Conservation (phyloP, 768 basidiomycete genomes). For the Chiua virens region DNA sequence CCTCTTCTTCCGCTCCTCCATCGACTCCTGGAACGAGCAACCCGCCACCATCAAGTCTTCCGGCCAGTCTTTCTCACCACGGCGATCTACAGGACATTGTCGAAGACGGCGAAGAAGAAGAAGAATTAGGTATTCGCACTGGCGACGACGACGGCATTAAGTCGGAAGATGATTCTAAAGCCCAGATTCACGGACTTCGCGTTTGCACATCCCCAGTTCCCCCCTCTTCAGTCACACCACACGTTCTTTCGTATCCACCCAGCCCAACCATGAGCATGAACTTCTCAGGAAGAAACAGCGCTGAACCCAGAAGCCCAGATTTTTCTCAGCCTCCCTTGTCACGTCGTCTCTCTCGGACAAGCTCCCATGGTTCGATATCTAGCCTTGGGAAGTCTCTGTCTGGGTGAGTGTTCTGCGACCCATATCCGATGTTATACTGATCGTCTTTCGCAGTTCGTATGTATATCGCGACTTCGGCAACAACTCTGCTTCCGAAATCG, state of each 20-base stretch:
- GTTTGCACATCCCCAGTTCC: conserved; percentile 48
- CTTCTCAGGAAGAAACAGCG: conserved; percentile 21
- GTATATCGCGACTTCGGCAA: conserved; percentile 14
- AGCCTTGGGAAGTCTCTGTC: conserved; percentile 27
- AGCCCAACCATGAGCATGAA: conserved; percentile 18
- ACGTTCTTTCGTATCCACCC: conserved; percentile 24
- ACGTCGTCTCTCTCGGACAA: conserved; percentile 24
- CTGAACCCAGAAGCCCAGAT: conserved; percentile 28
- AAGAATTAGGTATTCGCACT: conserved; percentile 25
- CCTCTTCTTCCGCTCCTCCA: conserved; percentile 22
- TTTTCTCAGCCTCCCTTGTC: conserved; percentile 14
- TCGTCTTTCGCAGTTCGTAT: conserved; percentile 10
- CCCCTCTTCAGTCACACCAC: conserved; percentile 23
- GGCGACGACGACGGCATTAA: conserved; percentile 18
- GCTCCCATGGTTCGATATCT: conserved; percentile 26
- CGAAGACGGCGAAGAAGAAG: conserved; percentile 49
- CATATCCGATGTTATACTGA: background rate
- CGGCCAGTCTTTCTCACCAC: conserved; percentile 32
- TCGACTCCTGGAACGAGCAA: conserved; percentile 24
- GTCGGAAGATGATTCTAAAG: conserved; percentile 16
- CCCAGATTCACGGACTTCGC: conserved; percentile 57
- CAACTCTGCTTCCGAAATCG: conserved; percentile 16
- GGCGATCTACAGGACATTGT: conserved; percentile 55
- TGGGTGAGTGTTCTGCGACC: conserved; percentile 12
- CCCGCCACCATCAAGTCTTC: conserved; percentile 40